Evolutionary conservation across 495 filamentous ascomycete genomes (phyloP), one percentile per base, ranked within the genome.

Genomic region (Thermochaetoides thermophila): DNA sequence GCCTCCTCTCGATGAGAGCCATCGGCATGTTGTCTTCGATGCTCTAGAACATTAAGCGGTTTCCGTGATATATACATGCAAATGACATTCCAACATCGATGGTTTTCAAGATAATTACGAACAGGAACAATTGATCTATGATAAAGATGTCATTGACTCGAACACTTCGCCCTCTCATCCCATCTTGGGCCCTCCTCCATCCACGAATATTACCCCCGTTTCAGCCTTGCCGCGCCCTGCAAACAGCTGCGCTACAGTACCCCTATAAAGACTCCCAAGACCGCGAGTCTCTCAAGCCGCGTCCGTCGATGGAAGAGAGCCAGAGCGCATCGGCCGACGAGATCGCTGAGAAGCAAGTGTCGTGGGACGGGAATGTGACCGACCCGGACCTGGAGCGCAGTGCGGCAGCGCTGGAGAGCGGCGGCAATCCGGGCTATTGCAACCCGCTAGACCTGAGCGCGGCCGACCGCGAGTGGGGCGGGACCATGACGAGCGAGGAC

Each of bases 221-320:
- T 12, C n/a, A 11, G 1, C 13, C 2, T 7, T 4, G 12, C 4
- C 12, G 28, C 3, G 11, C 22, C 9, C 20, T 14, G 13, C 30
- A 30, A 14, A 37, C 44, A 16, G 45, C 50, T 0, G 9, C 40
- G 3, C 19, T 23, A 8, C 16, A 32, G 11, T 7, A 17, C 2
- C 43, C 56, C 5, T 56, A 53, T 43, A 61, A 61, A 28, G 53
- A 61, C 22, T 42, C 53, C 34, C 50, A 54, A 43, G 59, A 64
- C 45, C 59, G 63, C 20, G 43, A 59, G 19, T 49, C 51, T 3
- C 37, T 67, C 27, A 60, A 57, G 29, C 61, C 61, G 12, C 44
- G 49, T 10, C 15, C 42, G 16, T 44, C 48, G 11, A n/a, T n/a
- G n/a, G 59, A 67, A 25, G 39, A 46, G 36, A 57, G 61, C 1